Evolutionary conservation across 345 rosid species (phyloP), one percentile per base, ranked within the genome.

Genomic region (Ailanthus altissimus): DNA sequence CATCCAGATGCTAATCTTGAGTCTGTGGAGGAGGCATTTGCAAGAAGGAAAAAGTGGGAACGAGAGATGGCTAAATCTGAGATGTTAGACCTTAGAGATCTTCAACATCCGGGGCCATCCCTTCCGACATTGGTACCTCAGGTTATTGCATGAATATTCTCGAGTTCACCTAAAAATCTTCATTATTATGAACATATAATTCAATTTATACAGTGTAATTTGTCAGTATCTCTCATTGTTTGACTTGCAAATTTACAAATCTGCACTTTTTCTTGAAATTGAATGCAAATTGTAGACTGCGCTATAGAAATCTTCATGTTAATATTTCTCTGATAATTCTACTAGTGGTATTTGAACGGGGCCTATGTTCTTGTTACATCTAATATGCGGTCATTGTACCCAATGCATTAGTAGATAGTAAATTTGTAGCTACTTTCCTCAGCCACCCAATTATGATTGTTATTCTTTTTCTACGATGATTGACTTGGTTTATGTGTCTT

Each of bases 41-140:
- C 88, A 68, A 89, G 82, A 84, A 89, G 90, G 85, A 93, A 93
- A 86, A 91, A 86, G 79, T 91, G 97, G 98, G 98, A 92, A 85
- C 79, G 72, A 61, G 90, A 89, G 84, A 84, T 84, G 87, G 80
- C 78, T 70, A 86, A 83, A 83, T 86, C 93, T 68, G 94, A 88
- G 80, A 61, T 84, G 61, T 70, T 83, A 77, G 90, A 90, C 67
- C 83, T 75, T 77, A 89, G 81, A 72, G 79, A 77, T 56, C 70
- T 84, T 68, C 93, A 84, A 73, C 80, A 82, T 64, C 87, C 83
- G 67, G 97, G 89, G 64, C 97, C 97, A 81, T 84, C 87, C n/a
- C 64, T 85, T 85, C 99, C 97, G 8, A 38, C 88, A 58, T 72
- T 96, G 86, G 97, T 91, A 80, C 94, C 99, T 74, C 99, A 96